Conservation (phyloP, 1,284 basidiomycete genomes). For the Tausonia pullulans region DNA sequence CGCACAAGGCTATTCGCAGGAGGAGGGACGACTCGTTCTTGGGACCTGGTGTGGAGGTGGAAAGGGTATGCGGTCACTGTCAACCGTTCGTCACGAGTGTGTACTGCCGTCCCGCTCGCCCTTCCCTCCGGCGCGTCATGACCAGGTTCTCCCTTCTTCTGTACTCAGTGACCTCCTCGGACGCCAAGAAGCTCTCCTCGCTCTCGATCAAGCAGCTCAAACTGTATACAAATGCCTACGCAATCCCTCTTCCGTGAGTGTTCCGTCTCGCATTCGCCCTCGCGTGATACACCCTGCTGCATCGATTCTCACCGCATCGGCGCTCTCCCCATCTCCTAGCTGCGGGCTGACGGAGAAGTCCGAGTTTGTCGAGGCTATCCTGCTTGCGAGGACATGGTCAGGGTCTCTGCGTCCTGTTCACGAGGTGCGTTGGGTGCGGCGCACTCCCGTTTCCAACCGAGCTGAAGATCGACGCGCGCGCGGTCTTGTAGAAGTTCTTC, state of each 20-base stretch:
- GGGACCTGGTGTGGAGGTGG: background rate
- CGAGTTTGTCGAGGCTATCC: background rate
- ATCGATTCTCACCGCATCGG: background rate
- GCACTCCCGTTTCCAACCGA: background rate
- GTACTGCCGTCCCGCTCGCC: background rate
- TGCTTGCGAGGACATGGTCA: background rate
- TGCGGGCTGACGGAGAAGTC: slow-evolving; percentile 1
- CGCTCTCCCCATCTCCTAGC: background rate
- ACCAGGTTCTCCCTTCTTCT: background rate
- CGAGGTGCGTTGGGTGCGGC: background rate
- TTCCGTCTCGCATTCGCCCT: background rate
- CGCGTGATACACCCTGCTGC: background rate
- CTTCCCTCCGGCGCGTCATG: too few relatives aligned
- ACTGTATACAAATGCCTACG: background rate
- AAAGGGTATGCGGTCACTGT: slow-evolving; percentile 1
- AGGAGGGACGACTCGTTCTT: background rate
- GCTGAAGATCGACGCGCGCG: too few relatives aligned
- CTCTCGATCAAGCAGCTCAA: slow-evolving; percentile 5
- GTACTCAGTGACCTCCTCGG: background rate
- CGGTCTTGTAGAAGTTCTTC: background rate
- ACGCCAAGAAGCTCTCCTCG: background rate
- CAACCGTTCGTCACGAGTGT: background rate
- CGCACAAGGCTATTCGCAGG: background rate
- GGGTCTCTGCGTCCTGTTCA: background rate
- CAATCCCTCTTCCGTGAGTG: slow-evolving; percentile 4